Evolutionary conservation across 495 filamentous ascomycete genomes (phyloP), one percentile per base, ranked within the genome.

Genomic region (Usnea hakonensis): DNA sequence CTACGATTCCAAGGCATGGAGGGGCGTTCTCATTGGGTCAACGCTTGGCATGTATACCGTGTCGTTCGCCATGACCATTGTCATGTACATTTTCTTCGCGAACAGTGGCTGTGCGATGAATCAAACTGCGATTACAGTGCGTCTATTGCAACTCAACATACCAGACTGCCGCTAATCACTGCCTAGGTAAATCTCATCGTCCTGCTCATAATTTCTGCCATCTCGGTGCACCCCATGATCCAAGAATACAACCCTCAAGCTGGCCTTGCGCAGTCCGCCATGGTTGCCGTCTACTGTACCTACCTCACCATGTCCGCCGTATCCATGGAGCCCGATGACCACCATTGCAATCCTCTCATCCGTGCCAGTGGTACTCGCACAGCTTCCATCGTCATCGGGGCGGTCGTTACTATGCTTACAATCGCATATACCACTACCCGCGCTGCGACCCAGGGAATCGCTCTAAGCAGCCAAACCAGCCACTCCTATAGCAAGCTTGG

Each of bases 31-130:
- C 14, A 90, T 98, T 68, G 90, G 91, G 56, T 95, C 91, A 23
- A 97, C 94, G 2, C 75, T 97, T 36, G 86, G 88, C 72, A 97
- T 97, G 94, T 98, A 95, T 77, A 72, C 96, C 62, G 84, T 83
- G 19, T 91, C 90, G 23, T 74, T 97, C 35, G 90, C 86, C 62
- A 94, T 97, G 89, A 97, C 93, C 14, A 87, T 97, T 65, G 71
- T 98, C 66, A 95, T 96, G 86, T 98, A 96, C 78, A 84, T 94
- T 72, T 98, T 96, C 84, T 98, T 98, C 68, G 94, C 94, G 16
- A 73, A 74, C 37, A 78, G 80, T 54, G 87, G 86, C 41, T 98
- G 94, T 75, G 81, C 87, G 32, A 97, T 97, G 93, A 98, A 98
- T 74, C 94, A 98, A 74, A 81, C 83, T 11, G 84, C 85, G 5